A percentile compares a stretch with the other conserved stretches of the same genome.
Conservation (phyloP, 176 grass and related monocot genomes). For the Cocos nucifera region DNA sequence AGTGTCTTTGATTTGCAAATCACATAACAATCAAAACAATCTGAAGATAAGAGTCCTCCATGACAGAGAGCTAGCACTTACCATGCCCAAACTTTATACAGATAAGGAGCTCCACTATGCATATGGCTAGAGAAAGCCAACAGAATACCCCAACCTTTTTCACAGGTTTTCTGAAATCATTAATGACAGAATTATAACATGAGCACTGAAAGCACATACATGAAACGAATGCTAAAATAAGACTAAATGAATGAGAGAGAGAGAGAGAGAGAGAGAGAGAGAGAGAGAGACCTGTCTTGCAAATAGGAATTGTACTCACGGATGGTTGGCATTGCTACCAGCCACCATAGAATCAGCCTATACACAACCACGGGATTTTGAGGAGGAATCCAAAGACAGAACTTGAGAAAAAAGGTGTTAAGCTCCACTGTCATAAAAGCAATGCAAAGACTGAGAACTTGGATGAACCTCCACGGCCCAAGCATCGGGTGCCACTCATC, state of each 20-base stretch:
- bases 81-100: slow-evolving; percentile 93
- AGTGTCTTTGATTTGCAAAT: too few species aligned
- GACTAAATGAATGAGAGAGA: too few species aligned
- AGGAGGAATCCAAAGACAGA: slow-evolving; percentile 94
- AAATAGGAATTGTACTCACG: slow-evolving; percentile 97
- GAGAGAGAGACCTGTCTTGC: slow-evolving; percentile 66
- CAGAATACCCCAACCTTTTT: slow-evolving; percentile 98
- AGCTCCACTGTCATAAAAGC: slow-evolving; percentile 93
- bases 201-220: too few species aligned
- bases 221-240: too few species aligned
- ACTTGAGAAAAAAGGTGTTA: slow-evolving; percentile 98
- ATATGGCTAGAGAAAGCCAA: slow-evolving; percentile 93
- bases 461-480: slow-evolving; percentile 92
- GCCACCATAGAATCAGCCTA: slow-evolving; percentile 89
- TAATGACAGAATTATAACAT: too few species aligned
- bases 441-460: slow-evolving; percentile 79
- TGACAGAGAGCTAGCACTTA: slow-evolving; percentile 6
- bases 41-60: too few species aligned
- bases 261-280: too few species aligned
- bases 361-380: slow-evolving; percentile 87
- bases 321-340: slow-evolving; percentile 95
- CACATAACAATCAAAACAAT: too few species aligned
- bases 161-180: slow-evolving; percentile 63
- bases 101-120: slow-evolving; percentile 93
- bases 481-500: slow-evolving; percentile 86